A percentile compares a stretch with the other conserved stretches of the same genome.
Evolutionary conservation across 768 basidiomycete genomes (phyloP).

Genomic region (Xerocomellus chrysenteron): DNA sequence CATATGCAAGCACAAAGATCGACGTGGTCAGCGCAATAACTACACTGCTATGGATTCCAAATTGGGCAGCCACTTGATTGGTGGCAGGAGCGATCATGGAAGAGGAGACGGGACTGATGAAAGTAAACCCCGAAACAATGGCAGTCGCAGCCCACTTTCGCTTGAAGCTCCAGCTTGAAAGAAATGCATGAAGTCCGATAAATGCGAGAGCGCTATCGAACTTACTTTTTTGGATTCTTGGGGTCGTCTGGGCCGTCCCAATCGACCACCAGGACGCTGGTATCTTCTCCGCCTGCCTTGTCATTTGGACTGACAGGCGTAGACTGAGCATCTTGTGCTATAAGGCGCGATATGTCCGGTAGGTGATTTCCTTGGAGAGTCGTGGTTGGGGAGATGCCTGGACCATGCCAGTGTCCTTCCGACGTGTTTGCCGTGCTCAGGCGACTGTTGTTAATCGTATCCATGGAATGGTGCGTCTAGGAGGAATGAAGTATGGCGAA

Average conservation of each 20-base stretch:
- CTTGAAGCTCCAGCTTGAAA: constrained; percentile 51
- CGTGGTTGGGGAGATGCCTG: neutral
- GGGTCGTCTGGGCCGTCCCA: constrained; percentile 67
- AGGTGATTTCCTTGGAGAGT: constrained; percentile 9
- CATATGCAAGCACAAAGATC: constrained; percentile 59
- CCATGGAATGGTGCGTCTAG: neutral
- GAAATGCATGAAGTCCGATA: neutral
- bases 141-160: constrained; percentile 65
- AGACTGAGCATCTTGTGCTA: neutral
- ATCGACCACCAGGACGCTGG: constrained; percentile 40
- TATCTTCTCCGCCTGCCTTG: neutral
- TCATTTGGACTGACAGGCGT: neutral
- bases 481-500: neutral
- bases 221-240: constrained; percentile 59
- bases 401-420: neutral
- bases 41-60: constrained; percentile 51
- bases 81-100: constrained; percentile 73
- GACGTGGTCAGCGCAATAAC: constrained; percentile 59
- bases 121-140: constrained; percentile 67
- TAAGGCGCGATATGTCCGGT: neutral
- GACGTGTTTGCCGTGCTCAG: neutral
- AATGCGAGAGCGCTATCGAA: neutral
- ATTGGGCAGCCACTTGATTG: constrained; percentile 47
- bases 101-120: constrained; percentile 68
- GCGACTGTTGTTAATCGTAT: neutral